Conservation (phyloP, 306 rosid genomes). For the Heteromeles arbutifolia region DNA sequence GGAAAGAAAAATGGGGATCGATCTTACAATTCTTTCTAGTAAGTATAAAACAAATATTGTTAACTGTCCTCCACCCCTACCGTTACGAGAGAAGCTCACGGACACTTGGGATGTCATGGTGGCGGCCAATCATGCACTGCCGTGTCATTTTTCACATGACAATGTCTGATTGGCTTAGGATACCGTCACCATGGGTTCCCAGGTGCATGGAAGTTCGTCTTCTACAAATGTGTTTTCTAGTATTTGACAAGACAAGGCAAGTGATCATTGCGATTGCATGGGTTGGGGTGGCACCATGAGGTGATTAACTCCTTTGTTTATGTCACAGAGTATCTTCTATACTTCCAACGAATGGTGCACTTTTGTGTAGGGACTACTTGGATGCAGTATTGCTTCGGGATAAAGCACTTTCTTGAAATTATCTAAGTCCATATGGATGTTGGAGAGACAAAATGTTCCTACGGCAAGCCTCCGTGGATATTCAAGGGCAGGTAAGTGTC, state of each 20-base stretch:
- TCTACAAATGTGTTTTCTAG: not conserved
- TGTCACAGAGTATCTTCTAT: not conserved
- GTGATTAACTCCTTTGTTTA: not conserved
- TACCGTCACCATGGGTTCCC: not conserved
- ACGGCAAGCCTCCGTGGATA: slow-evolving; percentile 83
- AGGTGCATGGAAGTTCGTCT: not conserved
- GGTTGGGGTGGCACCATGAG: not conserved
- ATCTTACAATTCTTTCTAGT: not conserved
- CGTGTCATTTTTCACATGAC: too few species aligned
- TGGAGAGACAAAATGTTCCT: slow-evolving; percentile 42
- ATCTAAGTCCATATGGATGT: slow-evolving; percentile 41
- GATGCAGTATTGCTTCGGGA: not conserved
- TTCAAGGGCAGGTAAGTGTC: slow-evolving; percentile 67
- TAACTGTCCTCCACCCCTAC: not conserved
- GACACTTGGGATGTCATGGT: too few species aligned
- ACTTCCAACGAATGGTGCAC: not conserved
- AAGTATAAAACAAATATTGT: not conserved
- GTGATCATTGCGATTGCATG: not conserved
- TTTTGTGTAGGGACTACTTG: not conserved
- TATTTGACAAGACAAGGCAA: not conserved
- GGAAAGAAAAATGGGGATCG: too few species aligned
- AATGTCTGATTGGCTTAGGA: too few species aligned
- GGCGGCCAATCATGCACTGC: too few species aligned
- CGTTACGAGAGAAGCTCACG: too few species aligned
- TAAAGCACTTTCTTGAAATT: not conserved